Evolutionary conservation across 2,329 filamentous ascomycete genomes (phyloP).

Genomic region (Sclerotinia minor): DNA sequence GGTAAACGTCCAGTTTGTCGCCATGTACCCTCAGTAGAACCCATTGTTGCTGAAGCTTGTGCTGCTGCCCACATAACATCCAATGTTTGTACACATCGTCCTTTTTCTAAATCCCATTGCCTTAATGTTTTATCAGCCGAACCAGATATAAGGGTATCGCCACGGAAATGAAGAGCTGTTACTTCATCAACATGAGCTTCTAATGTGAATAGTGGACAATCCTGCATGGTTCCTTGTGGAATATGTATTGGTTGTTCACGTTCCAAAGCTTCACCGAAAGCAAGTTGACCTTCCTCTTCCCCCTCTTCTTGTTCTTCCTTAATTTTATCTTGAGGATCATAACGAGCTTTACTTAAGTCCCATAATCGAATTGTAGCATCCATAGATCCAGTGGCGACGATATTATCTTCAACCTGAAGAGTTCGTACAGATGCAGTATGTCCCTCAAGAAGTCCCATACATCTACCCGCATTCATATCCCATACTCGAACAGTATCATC

Average conservation of each 20-base stretch:
- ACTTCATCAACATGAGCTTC: slow-evolving; percentile 92
- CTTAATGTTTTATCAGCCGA: slow-evolving; percentile 96
- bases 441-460: slow-evolving; percentile 87
- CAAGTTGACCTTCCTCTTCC: slow-evolving; percentile 65
- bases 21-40: slow-evolving; percentile 65
- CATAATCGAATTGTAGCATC: slow-evolving; percentile 93
- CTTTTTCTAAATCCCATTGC: slow-evolving; percentile 96
- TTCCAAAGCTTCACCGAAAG: slow-evolving; percentile 70
- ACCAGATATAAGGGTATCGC: slow-evolving; percentile 87
- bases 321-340: slow-evolving; percentile 63
- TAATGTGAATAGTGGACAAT: slow-evolving; percentile 86
- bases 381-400: slow-evolving; percentile 90
- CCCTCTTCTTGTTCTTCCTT: slow-evolving; percentile 58
- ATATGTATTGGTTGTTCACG: slow-evolving; percentile 69
- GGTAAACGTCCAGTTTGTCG: slow-evolving; percentile 65
- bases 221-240: slow-evolving; percentile 76
- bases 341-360: slow-evolving; percentile 88
- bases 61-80: slow-evolving; percentile 98
- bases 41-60: slow-evolving; percentile 73
- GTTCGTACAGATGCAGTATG: slow-evolving; percentile 92
- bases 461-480: slow-evolving; percentile 92
- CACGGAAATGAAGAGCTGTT: slow-evolving; percentile 87
- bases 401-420: slow-evolving; percentile 92
- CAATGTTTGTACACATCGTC: slow-evolving; percentile 94
- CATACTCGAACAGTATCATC: slow-evolving; percentile 95